A percentile compares a stretch with the other conserved stretches of the same genome.
Conservation (phyloP, 768 basidiomycete genomes). For the Boletus subcaerulescens region DNA sequence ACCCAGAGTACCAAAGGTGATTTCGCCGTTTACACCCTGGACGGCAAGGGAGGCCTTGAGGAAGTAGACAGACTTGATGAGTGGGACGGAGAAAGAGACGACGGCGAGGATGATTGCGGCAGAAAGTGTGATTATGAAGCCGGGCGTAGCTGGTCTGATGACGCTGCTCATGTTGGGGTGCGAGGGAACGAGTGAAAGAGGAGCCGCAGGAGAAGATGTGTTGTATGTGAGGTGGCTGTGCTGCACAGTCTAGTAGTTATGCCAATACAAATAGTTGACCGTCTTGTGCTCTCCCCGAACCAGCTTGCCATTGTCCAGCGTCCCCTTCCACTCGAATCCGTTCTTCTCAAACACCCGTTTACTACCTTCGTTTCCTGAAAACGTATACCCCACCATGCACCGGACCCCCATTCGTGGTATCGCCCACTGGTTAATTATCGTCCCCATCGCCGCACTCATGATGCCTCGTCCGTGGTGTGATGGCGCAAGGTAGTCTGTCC, state of each 20-base stretch:
- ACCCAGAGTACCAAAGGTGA: conserved; percentile 87
- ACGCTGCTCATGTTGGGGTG: conserved; percentile 47
- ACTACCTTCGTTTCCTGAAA: conserved; percentile 57
- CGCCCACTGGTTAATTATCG: conserved; percentile 56
- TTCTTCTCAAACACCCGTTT: conserved; percentile 65
- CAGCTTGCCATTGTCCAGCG: conserved; percentile 37
- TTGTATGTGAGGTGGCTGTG: conserved; percentile 10
- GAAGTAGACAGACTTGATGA: conserved; percentile 87
- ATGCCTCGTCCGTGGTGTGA: conserved; percentile 67
- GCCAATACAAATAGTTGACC: conserved; percentile 38
- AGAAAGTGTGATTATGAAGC: conserved; percentile 77
- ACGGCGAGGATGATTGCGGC: conserved; percentile 78
- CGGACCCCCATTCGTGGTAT: conserved; percentile 62
- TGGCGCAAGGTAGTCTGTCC: conserved; percentile 57
- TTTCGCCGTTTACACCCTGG: conserved; percentile 49
- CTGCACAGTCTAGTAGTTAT: neutral
- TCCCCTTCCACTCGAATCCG: conserved; percentile 46
- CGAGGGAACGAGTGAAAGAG: neutral
- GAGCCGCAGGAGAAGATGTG: neutral
- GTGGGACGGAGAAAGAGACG: conserved; percentile 88
- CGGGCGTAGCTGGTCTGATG: conserved; percentile 86
- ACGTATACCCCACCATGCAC: conserved; percentile 42
- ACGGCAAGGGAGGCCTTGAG: conserved; percentile 66
- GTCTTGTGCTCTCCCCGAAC: conserved; percentile 38
- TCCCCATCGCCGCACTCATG: conserved; percentile 63